Percentiles rank a stretch among this genome's conserved stretches.
Evolutionary conservation across 2,329 filamentous ascomycete species (phyloP).

Genomic region (Drechslera avenae): DNA sequence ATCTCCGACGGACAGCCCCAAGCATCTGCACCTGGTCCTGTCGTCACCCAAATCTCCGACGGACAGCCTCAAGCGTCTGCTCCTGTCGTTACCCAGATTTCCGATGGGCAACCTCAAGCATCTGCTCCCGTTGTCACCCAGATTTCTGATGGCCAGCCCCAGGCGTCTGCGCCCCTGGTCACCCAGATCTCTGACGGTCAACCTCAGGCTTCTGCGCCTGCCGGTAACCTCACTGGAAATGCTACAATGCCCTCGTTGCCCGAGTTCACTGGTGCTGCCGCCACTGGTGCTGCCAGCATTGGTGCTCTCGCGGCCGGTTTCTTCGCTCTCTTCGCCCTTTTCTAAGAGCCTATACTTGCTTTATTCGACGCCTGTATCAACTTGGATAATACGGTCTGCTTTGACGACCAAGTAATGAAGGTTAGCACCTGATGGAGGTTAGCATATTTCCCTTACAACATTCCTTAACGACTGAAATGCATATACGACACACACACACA

Average conservation of each 20-base stretch:
- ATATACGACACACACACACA: conserved; percentile 3
- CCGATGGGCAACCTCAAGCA: conserved; percentile 32
- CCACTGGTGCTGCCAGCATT: conserved; percentile 22
- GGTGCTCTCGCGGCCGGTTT: conserved; percentile 38
- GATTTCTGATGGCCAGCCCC: conserved; percentile 34
- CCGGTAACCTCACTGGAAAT: conserved; percentile 18
- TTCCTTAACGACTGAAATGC: conserved; percentile 13
- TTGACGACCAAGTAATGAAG: conserved; percentile 7
- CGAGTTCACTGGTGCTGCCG: conserved; percentile 42
- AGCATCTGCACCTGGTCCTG: conserved; percentile 17
- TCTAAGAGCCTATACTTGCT: conserved; percentile 24
- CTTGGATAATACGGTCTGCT: neutral
- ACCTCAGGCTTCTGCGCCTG: conserved; percentile 26
- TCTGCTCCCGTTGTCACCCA: conserved; percentile 28
- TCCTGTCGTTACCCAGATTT: conserved; percentile 26
- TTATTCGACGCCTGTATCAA: neutral
- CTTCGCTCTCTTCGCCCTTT: conserved; percentile 35
- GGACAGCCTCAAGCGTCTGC: conserved; percentile 32
- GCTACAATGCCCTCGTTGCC: conserved; percentile 19
- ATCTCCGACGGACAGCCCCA: conserved; percentile 34
- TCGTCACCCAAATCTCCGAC: conserved; percentile 38
- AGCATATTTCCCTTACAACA: conserved; percentile 8
- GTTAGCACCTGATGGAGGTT: conserved; percentile 3
- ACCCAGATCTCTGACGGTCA: conserved; percentile 41
- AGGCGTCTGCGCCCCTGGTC: conserved; percentile 19